Base-by-base conservation (phyloP, 2,329 filamentous ascomycete species). In the Dactylellina drechsleri region DNA sequence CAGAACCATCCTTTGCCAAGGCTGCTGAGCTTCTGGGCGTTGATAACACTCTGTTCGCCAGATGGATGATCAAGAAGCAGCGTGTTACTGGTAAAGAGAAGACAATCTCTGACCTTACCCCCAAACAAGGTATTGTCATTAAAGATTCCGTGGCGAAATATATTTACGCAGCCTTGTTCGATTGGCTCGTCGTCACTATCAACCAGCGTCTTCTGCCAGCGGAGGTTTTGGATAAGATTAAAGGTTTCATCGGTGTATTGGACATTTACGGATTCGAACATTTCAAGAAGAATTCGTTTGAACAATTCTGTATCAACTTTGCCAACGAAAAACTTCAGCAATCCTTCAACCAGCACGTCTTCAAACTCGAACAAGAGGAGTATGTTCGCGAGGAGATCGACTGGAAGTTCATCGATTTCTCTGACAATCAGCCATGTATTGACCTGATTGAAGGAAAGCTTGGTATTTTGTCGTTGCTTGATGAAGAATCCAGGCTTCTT, bases 181-280 rank as follows among this genome's bases (percentile, higher is more conserved):
- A 99, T 85, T 99, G 95, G 95, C 87, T 99, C 23, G 95, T 99
- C n/a, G 93, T 98, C 79, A 92, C 91, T 73, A 97, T 97, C 84
- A 99, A 99, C 84, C 86, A 86, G 79, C 93, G 93, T 81, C 85
- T 99, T 79, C 95, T 95, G 12, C 93, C 93, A 0, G 91, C 97
- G 52, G 90, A 94, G 77, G 92, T 98, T 43, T 83, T 98, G 61
- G 89, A 86, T 79, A 88, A 92, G 47, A 92, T 96, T 67, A 87
- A 85, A 66, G 94, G 92, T 1, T 99, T 99, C 83, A 99, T 99
- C 80, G 95, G 95, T 82, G 95, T 99, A 56, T 87, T 99, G 77
- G 95, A 99, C 92, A 99, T 99, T 79, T 98, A 98, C 83, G 94
- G 94, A 77, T 99, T 99, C 81, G 95, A 99, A 83, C 95, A 98